phyloP scores from a whole-genome alignment of 768 basidiomycete genomes.

The Gelatoporia subvermispora region DNA sequence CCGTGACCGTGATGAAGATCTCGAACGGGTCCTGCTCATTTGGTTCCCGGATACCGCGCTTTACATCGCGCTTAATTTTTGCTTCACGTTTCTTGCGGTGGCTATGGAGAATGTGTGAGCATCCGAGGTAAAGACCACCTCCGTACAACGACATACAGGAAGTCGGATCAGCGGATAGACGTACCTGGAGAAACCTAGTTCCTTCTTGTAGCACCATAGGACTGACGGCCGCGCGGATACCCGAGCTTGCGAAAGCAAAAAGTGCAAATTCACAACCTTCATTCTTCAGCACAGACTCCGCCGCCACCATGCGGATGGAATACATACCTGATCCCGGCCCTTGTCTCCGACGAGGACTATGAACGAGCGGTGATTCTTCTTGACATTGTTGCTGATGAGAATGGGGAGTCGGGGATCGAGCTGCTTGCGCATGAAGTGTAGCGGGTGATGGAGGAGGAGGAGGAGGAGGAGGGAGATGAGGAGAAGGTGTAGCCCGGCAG shows the following conservation, averaged over 20 bases:
- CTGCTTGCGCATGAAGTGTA: conserved; percentile 65
- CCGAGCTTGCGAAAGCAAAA: conserved; percentile 85
- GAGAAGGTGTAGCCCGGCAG: too few relatives aligned
- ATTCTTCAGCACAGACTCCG: not conserved
- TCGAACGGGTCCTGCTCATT: conserved; percentile 98
- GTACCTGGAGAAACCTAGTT: conserved; percentile 91
- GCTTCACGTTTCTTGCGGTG: conserved; percentile 97
- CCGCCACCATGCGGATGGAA: not conserved
- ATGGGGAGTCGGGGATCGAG: conserved; percentile 91
- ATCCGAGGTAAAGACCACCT: too few relatives aligned
- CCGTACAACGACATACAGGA: not conserved
- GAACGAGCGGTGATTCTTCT: conserved; percentile 89
- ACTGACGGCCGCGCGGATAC: conserved; percentile 88
- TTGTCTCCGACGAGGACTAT: conserved; percentile 95
- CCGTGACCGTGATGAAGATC: conserved; percentile 97
- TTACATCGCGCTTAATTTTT: conserved; percentile 95
- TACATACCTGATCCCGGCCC: conserved; percentile 78
- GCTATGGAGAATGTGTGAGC: conserved; percentile 29
- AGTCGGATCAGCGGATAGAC: conserved; percentile 19
- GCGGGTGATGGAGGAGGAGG: not conserved
- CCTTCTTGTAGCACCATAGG: conserved; percentile 99
- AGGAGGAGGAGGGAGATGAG: too few relatives aligned
- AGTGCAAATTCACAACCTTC: conserved; percentile 93
- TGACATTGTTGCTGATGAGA: conserved; percentile 90
- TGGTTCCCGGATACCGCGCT: conserved; percentile 87